A percentile compares a stretch with the other conserved stretches of the same genome.
Conservation (phyloP, 1,139 yeast genomes). For the Entelexis paramagnoliae region DNA sequence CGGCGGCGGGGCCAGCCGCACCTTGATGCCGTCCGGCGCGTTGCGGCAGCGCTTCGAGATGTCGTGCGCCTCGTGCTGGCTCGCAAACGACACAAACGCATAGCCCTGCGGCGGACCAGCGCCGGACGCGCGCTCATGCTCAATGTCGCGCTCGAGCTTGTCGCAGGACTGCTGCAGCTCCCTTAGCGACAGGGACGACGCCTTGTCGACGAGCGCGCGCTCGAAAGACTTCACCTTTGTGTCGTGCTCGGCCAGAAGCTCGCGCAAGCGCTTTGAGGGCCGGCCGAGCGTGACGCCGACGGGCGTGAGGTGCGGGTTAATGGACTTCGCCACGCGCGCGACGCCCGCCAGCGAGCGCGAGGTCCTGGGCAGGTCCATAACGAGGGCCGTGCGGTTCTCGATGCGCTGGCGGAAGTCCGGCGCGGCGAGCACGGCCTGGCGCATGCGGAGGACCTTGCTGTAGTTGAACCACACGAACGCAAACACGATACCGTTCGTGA, state of each 20-base stretch:
- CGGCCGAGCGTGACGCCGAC: conserved; percentile 29
- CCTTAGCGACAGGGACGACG: neutral
- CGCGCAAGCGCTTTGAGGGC: conserved; percentile 28
- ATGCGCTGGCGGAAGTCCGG: conserved; percentile 28
- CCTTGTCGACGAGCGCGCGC: conserved; percentile 1
- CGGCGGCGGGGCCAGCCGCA: conserved; percentile 32
- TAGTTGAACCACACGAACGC: conserved; percentile 30
- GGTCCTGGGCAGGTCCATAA: conserved; percentile 30
- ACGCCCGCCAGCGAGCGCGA: conserved; percentile 29
- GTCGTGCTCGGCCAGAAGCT: conserved; percentile 28
- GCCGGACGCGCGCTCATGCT: conserved; percentile 24
- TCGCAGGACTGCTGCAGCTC: conserved; percentile 18
- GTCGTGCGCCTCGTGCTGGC: conserved; percentile 28
- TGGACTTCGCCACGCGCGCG: conserved; percentile 15
- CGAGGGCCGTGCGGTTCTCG: conserved; percentile 31
- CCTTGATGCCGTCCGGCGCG: neutral
- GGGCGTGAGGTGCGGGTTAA: conserved; percentile 13
- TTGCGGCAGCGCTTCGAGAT: conserved; percentile 24
- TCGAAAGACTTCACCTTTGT: conserved; percentile 28
- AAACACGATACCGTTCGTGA: conserved; percentile 25
- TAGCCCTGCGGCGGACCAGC: conserved; percentile 24
- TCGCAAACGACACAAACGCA: conserved; percentile 33
- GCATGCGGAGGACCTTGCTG: conserved; percentile 27
- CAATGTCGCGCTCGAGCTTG: conserved; percentile 27
- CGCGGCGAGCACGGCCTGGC: conserved; percentile 27